Conservation (phyloP, 1,284 basidiomycete genomes). For the Earliella scabrosa region DNA sequence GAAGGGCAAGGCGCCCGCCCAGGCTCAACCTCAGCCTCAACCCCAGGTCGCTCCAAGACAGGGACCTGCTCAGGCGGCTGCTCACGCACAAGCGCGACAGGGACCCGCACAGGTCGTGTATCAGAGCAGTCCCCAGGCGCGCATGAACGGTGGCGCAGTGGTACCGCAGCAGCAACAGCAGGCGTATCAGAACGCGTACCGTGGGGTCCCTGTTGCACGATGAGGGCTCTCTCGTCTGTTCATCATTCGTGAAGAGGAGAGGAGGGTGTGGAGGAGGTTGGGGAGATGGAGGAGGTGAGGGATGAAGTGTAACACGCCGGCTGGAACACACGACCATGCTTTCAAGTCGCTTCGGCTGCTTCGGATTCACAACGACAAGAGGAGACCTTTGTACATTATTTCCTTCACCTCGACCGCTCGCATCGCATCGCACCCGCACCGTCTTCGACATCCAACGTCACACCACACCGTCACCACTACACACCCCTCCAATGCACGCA, state of each 20-base stretch:
- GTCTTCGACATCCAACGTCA: neutral
- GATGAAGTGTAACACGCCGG: conserved; percentile 16
- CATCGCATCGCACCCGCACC: conserved; percentile 10
- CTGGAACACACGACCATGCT: conserved; percentile 19
- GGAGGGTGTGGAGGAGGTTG: conserved; percentile 1
- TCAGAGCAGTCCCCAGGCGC: conserved; percentile 33
- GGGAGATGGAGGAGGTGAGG: conserved; percentile 14
- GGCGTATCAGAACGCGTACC: conserved; percentile 32
- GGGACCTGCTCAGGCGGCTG: neutral
- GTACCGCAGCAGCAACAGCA: conserved; percentile 26
- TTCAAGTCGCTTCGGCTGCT: conserved; percentile 19
- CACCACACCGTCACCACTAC: neutral
- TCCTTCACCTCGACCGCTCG: conserved; percentile 21
- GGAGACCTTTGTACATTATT: conserved; percentile 30
- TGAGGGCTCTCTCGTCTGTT: conserved; percentile 18
- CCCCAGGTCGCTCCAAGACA: neutral
- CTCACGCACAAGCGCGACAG: conserved; percentile 19
- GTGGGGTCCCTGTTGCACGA: conserved; percentile 39
- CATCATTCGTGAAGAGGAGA: neutral
- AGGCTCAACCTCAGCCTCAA: conserved; percentile 16
- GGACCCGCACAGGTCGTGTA: conserved; percentile 34
- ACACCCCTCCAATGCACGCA: neutral
- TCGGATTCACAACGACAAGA: conserved; percentile 22
- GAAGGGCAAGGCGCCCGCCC: conserved; percentile 19
- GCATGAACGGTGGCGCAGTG: conserved; percentile 34